Percentiles rank a stretch among this genome's conserved stretches.
Conservation (phyloP, 163 green algal species). For the Coccomyxa subellipsoidea region DNA sequence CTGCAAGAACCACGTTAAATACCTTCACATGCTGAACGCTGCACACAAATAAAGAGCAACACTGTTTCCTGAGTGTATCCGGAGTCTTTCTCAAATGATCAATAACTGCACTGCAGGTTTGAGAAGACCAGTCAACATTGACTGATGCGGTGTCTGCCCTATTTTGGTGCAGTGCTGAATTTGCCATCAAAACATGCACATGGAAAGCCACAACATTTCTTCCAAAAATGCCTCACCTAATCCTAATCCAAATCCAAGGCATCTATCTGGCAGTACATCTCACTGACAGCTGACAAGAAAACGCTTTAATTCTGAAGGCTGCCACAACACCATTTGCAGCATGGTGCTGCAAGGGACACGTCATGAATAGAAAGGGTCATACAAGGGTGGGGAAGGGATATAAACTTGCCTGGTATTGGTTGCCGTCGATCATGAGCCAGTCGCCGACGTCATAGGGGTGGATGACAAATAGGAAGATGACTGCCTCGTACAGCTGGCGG, state of each 20-base stretch:
- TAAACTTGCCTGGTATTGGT: conserved; percentile 1
- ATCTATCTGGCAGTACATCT: too few species aligned
- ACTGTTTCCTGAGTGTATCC: not conserved
- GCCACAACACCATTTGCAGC: too few species aligned
- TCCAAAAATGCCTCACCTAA: too few species aligned
- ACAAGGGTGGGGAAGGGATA: too few species aligned
- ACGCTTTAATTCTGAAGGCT: too few species aligned
- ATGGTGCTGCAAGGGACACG: too few species aligned
- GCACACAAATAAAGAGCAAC: not conserved
- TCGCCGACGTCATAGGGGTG: conserved; percentile 60
- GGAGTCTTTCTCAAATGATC: not conserved
- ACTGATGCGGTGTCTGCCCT: not conserved
- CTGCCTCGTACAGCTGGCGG: conserved; percentile 45
- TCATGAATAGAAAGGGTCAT: not conserved
- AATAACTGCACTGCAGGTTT: not conserved
- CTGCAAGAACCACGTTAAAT: conserved; percentile 8
- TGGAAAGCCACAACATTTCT: not conserved
- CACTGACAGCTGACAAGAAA: too few species aligned
- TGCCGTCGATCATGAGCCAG: conserved; percentile 21
- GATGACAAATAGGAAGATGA: conserved; percentile 59
- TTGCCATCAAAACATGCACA: not conserved
- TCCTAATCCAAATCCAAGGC: too few species aligned
- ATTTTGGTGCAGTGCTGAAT: too few species aligned
- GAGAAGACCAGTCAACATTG: not conserved
- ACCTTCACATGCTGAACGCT: not conserved